Conservation (phyloP, 352 stramenopile species). For the Phytophthora meadii region DNA sequence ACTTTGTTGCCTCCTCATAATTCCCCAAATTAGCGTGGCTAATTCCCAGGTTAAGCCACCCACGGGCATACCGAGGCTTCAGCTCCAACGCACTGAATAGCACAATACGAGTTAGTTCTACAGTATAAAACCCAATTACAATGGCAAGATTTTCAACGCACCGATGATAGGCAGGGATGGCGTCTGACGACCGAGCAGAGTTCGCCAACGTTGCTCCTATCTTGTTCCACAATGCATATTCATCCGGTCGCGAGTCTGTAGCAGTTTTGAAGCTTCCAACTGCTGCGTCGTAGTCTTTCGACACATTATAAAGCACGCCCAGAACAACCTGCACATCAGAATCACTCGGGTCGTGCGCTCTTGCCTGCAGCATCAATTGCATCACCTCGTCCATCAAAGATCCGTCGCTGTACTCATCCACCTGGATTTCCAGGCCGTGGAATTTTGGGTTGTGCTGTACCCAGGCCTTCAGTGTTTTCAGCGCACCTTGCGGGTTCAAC, state of each 20-base stretch:
- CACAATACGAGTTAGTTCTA: conserved; percentile 23
- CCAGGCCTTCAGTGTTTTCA: conserved; percentile 96
- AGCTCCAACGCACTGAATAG: conserved; percentile 88
- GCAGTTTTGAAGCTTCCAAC: conserved; percentile 90
- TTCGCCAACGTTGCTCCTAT: conserved; percentile 97
- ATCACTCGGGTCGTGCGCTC: conserved; percentile 76
- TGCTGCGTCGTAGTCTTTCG: conserved; percentile 95
- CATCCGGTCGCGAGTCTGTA: conserved; percentile 78
- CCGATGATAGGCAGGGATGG: conserved; percentile 93
- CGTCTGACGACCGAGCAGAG: conserved; percentile 92
- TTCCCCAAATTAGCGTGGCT: conserved; percentile 96
- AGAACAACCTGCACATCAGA: conserved; percentile 92
- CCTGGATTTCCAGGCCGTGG: conserved; percentile 90
- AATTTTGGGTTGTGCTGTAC: conserved; percentile 98
- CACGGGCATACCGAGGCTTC: conserved; percentile 97
- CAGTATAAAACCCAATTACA: neutral
- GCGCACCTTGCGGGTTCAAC: conserved; percentile 92
- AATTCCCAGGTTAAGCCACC: conserved; percentile 98
- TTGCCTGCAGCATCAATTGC: conserved; percentile 93
- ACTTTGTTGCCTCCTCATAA: conserved; percentile 95
- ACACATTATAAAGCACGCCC: conserved; percentile 98
- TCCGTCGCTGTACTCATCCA: conserved; percentile 91
- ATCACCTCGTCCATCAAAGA: conserved; percentile 94
- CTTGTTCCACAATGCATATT: conserved; percentile 99
- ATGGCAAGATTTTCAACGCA: conserved; percentile 33